Evolutionary conservation across 768 basidiomycete species (phyloP).

Genomic region (Krasilnikovozyma curviuscula): DNA sequence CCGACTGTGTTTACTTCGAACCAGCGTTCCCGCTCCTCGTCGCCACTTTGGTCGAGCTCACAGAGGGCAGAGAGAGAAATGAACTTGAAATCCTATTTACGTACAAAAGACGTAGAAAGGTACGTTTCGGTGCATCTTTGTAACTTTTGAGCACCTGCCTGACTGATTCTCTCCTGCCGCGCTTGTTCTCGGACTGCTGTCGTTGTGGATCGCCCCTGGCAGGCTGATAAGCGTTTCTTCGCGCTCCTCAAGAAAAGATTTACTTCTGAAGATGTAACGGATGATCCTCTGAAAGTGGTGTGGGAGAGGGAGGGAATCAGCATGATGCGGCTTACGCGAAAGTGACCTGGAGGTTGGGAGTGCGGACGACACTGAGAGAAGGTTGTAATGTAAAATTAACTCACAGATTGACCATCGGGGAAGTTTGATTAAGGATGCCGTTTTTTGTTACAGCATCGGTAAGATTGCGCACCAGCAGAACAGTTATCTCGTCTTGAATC

Average conservation of each 20-base stretch:
- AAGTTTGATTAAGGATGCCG: too few relatives aligned
- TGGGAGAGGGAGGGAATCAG: conserved; percentile 3
- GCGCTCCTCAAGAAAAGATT: conserved; percentile 56
- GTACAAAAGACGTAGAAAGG: conserved; percentile 85
- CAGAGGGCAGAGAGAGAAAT: conserved; percentile 21
- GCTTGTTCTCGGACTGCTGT: neutral
- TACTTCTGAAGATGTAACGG: conserved; percentile 43
- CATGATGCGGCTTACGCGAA: conserved; percentile 1
- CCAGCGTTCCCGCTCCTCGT: conserved; percentile 77
- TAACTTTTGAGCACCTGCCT: too few relatives aligned
- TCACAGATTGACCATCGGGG: too few relatives aligned
- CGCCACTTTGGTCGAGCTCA: conserved; percentile 48
- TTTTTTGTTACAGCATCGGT: too few relatives aligned
- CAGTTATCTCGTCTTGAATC: too few relatives aligned
- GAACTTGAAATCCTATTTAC: conserved; percentile 63
- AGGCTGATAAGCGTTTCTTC: conserved; percentile 85
- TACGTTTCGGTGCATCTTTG: conserved; percentile 19
- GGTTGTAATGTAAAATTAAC: too few relatives aligned
- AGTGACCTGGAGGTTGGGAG: too few relatives aligned
- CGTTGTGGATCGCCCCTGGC: neutral
- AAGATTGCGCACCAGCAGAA: too few relatives aligned
- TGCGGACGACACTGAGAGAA: too few relatives aligned
- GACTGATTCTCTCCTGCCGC: neutral
- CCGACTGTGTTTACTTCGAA: conserved; percentile 92
- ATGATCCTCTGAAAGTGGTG: neutral